Evolutionary conservation across 129 eudicot genomes (phyloP), one percentile per base, ranked within the genome.

Genomic region (Flaveria robusta): DNA sequence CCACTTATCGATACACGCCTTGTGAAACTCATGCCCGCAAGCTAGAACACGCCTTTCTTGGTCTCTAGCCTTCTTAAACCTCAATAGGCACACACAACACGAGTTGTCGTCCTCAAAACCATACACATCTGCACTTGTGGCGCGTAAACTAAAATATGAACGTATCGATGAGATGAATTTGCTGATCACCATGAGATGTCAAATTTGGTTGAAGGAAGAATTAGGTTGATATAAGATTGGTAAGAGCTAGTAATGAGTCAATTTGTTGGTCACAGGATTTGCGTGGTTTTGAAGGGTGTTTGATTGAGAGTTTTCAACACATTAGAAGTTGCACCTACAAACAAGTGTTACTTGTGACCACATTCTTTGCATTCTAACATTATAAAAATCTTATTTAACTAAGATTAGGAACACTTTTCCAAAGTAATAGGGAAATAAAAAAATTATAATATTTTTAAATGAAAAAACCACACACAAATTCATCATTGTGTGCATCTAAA

Each of bases 21-120:
- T 77, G 56, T 90, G 96, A 79, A 90, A 90, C 83, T 86, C 93
- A 68, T 90, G 96, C 64, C 69, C 63, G 19, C 96, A 90, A 20
- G 81, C 87, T 16, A 90, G 89, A 45, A 78, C 82, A 5, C 88
- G 79, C 7, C 20, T 80, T 59, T 84, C 88, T 8, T 75, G 83
- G 26, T 50, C 69, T 41, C 26, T 41, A 41, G 83, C 85, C 59
- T 73, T 81, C 31, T 82, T 75, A 68, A 90, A 59, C 42, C 79
- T 81, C n/a, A 82, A 46, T 64, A 90, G 83, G 66, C 96, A 88
- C n/a, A 90, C 92, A 16, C 93, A 86, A 67, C 96, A 90, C 1
- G 66, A 75, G 74, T 69, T 81, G 26, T 76, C 81, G 20, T 76
- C 81, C 37, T 81, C 82, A 5, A 51, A 66, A 58, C 16, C 60